Percentiles rank a stretch among this genome's conserved stretches.
These are phyloP conservation scores for Saccharomyces hybrid DNA, from an alignment of 1,139 yeast species.

Conservation along the genomic window DNA sequence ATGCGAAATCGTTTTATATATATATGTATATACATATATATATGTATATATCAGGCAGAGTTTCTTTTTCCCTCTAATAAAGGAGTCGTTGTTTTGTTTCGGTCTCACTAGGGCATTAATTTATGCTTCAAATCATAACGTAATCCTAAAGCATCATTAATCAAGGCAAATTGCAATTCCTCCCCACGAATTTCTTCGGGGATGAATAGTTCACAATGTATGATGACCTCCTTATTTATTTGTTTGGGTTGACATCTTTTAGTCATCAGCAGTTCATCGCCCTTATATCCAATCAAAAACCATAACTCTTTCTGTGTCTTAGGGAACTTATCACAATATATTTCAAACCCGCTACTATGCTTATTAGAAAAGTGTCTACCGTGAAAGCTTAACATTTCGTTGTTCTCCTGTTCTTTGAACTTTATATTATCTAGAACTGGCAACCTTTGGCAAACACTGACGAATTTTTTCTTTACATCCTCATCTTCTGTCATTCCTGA, in stretches of 20 bases:
- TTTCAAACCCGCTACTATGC: slow-evolving; percentile 51
- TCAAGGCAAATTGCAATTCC: slow-evolving; percentile 40
- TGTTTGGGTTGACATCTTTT: slow-evolving; percentile 62
- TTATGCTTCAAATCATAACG: slow-evolving; percentile 30
- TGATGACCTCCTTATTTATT: slow-evolving; percentile 36
- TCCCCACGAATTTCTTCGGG: slow-evolving; percentile 44
- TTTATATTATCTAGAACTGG: slow-evolving; percentile 36
- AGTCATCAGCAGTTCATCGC: slow-evolving; percentile 46
- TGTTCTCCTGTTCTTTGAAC: slow-evolving; percentile 31
- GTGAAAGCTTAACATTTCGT: slow-evolving; percentile 37
- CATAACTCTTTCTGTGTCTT: slow-evolving; percentile 91
- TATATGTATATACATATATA: slow-evolving; percentile 3
- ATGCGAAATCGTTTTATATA: not conserved
- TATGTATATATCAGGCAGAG: not conserved
- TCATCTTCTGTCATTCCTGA: slow-evolving; percentile 15
- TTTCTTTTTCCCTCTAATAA: not conserved
- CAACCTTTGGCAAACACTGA: slow-evolving; percentile 39
- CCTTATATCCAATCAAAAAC: slow-evolving; percentile 65
- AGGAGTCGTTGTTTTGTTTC: not conserved
- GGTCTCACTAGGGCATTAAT: not conserved
- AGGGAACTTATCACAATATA: slow-evolving; percentile 76
- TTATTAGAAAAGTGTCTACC: slow-evolving; percentile 51
- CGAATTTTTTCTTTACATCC: slow-evolving; percentile 35
- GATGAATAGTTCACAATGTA: slow-evolving; percentile 44
- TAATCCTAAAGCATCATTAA: slow-evolving; percentile 65